phyloP scores from a whole-genome alignment of 1,139 yeast genomes.

The Kodamaea suecica region DNA sequence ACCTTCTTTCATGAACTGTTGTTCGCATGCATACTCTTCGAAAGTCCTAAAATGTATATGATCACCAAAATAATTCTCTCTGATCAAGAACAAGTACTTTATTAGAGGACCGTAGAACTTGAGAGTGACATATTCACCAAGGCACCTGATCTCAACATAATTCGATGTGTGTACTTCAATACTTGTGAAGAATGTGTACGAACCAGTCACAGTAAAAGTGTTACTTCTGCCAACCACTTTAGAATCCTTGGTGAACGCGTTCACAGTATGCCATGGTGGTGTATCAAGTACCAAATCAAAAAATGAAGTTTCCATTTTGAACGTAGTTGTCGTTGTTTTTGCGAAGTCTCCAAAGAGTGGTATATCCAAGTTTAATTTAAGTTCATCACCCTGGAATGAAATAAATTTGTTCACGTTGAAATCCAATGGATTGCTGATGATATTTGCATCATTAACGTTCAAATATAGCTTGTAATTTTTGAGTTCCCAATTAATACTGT shows the following conservation, averaged over 20 bases:
- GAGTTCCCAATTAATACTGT: constrained; percentile 58
- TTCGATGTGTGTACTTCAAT: constrained; percentile 68
- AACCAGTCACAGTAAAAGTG: constrained; percentile 60
- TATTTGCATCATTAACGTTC: constrained; percentile 83
- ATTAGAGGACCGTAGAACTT: constrained; percentile 77
- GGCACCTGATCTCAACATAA: constrained; percentile 60
- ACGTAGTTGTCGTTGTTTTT: constrained; percentile 55
- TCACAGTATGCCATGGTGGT: constrained; percentile 89
- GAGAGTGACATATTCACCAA: constrained; percentile 65
- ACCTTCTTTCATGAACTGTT: constrained; percentile 10
- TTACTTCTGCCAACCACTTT: constrained; percentile 63
- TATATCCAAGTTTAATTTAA: constrained; percentile 46
- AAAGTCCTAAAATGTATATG: constrained; percentile 77
- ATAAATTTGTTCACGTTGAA: constrained; percentile 74
- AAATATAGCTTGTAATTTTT: constrained; percentile 58
- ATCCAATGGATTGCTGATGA: constrained; percentile 85
- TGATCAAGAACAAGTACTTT: constrained; percentile 69
- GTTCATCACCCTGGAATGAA: constrained; percentile 65
- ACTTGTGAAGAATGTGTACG: constrained; percentile 58
- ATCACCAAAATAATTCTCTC: constrained; percentile 91
- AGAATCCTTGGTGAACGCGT: constrained; percentile 62
- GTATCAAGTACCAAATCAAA: constrained; percentile 66
- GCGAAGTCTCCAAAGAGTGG: constrained; percentile 64
- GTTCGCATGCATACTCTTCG: constrained; percentile 60
- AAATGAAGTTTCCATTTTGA: constrained; percentile 52